Evolutionary conservation across 441 rosid genomes (phyloP).

Genomic region (Corymbia citriodora): DNA sequence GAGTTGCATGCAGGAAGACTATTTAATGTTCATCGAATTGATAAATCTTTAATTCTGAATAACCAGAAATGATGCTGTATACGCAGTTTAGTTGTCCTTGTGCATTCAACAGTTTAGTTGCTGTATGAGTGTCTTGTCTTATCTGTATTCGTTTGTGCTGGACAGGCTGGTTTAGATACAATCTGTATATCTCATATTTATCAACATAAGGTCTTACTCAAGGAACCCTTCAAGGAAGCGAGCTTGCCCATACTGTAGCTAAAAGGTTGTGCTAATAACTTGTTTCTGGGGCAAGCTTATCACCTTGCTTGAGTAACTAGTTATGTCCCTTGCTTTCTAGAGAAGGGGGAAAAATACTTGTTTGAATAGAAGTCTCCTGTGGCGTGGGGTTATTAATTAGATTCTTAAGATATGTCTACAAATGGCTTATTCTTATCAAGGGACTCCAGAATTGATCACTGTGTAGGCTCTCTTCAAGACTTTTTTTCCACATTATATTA

Average conservation of each 20-base stretch:
- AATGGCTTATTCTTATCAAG: neutral
- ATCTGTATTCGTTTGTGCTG: neutral
- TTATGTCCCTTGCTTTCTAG: neutral
- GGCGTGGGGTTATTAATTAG: neutral
- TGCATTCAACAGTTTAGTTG: neutral
- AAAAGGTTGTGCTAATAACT: neutral
- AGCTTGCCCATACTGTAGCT: neutral
- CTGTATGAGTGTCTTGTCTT: neutral
- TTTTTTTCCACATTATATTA: neutral
- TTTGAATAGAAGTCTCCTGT: neutral
- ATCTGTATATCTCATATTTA: neutral
- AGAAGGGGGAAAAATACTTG: neutral
- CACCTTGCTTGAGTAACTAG: neutral
- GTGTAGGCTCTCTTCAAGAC: neutral
- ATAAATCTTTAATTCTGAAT: neutral
- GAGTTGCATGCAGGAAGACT: neutral
- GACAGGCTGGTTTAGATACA: neutral
- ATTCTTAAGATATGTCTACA: neutral
- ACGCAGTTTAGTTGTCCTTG: neutral
- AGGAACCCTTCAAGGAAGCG: neutral
- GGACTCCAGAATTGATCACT: neutral
- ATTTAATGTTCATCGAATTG: neutral
- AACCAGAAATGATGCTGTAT: neutral
- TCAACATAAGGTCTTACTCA: neutral
- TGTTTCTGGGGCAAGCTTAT: neutral